Percentiles rank a stretch among this genome's conserved stretches.
Conservation (phyloP, 345 rosid genomes). For the Tarenaya hassleriana region DNA sequence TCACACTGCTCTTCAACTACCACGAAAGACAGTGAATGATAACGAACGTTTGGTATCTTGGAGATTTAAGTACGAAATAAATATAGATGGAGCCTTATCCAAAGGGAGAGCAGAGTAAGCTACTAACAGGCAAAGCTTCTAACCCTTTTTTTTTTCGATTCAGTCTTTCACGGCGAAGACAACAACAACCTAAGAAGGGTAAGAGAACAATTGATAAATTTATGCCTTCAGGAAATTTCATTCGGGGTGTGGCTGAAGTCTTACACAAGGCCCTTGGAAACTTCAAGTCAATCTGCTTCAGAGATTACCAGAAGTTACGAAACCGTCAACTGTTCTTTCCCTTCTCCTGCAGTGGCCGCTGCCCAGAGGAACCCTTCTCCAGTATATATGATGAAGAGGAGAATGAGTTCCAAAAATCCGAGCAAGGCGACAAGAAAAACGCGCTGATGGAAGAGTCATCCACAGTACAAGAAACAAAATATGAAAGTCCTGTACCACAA, state of each 20-base stretch:
- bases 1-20: constrained; percentile 20
- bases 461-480: too few species aligned
- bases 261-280: constrained; percentile 41
- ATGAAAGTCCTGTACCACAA: constrained; percentile 24
- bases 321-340: constrained; percentile 37
- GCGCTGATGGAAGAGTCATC: constrained; percentile 13
- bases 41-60: constrained; percentile 20
- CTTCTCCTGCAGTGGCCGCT: constrained; percentile 32
- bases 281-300: constrained; percentile 47
- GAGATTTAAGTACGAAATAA: constrained; percentile 16
- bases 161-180: too few species aligned
- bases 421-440: too few species aligned
- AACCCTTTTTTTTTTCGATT: too few species aligned
- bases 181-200: too few species aligned
- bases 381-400: constrained; percentile 37
- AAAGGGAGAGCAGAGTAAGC: not conserved
- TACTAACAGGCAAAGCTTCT: too few species aligned
- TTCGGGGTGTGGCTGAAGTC: constrained; percentile 47
- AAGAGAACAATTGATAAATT: constrained; percentile 2
- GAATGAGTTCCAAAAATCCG: constrained; percentile 29
- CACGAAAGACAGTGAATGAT: constrained; percentile 24
- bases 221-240: constrained; percentile 39
- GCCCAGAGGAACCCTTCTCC: constrained; percentile 17
- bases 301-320: constrained; percentile 39
- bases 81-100: constrained; percentile 16